phyloP scores from a whole-genome alignment of 2,329 filamentous ascomycete species.

The Sarocladium brachiariae region DNA sequence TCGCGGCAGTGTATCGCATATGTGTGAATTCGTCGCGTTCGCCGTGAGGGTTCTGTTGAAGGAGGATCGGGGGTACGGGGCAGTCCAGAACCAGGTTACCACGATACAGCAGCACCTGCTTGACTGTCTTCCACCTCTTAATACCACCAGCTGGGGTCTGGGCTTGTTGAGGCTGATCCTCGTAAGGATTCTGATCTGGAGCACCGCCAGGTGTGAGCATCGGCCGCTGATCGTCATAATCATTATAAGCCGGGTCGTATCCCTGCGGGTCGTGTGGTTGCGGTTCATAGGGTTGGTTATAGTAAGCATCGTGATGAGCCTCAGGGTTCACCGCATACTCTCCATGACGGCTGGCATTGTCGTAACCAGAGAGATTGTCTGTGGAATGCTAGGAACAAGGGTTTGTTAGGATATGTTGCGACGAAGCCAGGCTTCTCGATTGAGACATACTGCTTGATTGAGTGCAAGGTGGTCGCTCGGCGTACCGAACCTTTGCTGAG shows the following conservation, averaged over 20 bases:
- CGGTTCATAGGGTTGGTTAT: conserved; percentile 70
- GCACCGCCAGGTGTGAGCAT: conserved; percentile 61
- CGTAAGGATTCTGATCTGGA: conserved; percentile 33
- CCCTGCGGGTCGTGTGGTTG: conserved; percentile 52
- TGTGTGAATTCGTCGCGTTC: conserved; percentile 89
- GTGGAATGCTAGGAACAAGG: conserved; percentile 39
- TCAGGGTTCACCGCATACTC: conserved; percentile 77
- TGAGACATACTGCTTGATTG: conserved; percentile 69
- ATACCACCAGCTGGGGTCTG: conserved; percentile 39
- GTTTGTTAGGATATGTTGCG: neutral
- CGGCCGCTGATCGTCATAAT: conserved; percentile 65
- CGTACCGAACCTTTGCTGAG: conserved; percentile 19
- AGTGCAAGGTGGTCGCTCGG: conserved; percentile 72
- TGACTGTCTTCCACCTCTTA: conserved; percentile 95
- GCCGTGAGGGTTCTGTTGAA: conserved; percentile 83
- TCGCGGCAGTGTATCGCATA: conserved; percentile 91
- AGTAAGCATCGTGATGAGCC: conserved; percentile 82
- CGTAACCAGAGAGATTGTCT: conserved; percentile 42
- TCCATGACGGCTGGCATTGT: conserved; percentile 35
- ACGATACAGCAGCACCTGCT: conserved; percentile 94
- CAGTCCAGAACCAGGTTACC: conserved; percentile 97
- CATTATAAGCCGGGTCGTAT: conserved; percentile 52
- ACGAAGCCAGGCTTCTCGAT: neutral
- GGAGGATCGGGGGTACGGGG: conserved; percentile 79
- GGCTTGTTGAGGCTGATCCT: conserved; percentile 31